Conservation (phyloP, 2,329 filamentous ascomycete genomes). For the Trichoderma brevicompactum region DNA sequence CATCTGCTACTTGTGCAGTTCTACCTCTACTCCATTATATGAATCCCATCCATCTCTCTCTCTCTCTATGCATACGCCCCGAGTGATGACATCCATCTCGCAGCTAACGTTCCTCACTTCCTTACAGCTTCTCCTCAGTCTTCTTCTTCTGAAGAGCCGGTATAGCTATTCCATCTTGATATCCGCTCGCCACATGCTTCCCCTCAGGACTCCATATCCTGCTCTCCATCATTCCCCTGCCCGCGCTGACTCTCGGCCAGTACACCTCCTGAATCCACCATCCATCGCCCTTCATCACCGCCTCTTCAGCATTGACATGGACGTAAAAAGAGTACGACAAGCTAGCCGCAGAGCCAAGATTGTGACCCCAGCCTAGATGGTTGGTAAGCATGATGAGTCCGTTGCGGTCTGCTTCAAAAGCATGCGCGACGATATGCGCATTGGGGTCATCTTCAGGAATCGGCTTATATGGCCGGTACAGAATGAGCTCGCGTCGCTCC, state of each 20-base stretch:
- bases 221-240: slow-evolving; percentile 52
- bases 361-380: slow-evolving; percentile 52
- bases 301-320: slow-evolving; percentile 54
- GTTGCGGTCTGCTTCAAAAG: slow-evolving; percentile 59
- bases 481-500: slow-evolving; percentile 53
- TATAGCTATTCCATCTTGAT: slow-evolving; percentile 56
- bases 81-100: not conserved
- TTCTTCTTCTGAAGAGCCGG: slow-evolving; percentile 39
- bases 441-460: slow-evolving; percentile 48
- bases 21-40: not conserved
- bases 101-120: not conserved
- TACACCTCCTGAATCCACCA: slow-evolving; percentile 61
- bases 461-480: slow-evolving; percentile 54
- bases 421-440: slow-evolving; percentile 54
- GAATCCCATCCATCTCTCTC: not conserved
- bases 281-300: slow-evolving; percentile 51
- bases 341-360: slow-evolving; percentile 49
- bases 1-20: too few species aligned
- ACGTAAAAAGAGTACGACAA: slow-evolving; percentile 58
- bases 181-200: slow-evolving; percentile 58
- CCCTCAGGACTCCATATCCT: slow-evolving; percentile 60
- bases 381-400: slow-evolving; percentile 57
- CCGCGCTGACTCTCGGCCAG: slow-evolving; percentile 54
- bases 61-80: not conserved
- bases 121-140: slow-evolving; percentile 36